Percentiles rank a stretch among this genome's conserved stretches.
Evolutionary conservation across 768 basidiomycete species (phyloP).

Genomic region (Steccherinum ochraceum): DNA sequence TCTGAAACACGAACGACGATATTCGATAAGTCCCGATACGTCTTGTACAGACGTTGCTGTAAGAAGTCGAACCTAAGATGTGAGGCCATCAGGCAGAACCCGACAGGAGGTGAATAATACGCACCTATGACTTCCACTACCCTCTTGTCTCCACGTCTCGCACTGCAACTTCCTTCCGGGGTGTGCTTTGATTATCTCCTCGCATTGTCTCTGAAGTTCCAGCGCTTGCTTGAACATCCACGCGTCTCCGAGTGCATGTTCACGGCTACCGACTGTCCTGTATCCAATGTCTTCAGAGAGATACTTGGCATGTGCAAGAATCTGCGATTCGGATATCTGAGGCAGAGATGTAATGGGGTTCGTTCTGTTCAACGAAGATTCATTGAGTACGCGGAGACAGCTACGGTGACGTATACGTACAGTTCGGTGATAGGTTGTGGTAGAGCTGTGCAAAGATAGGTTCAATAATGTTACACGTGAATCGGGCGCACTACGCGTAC

Average conservation of each 20-base stretch:
- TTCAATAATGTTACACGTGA: background rate
- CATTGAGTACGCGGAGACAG: background rate
- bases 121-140: slow-evolving; percentile 83
- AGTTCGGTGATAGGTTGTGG: slow-evolving; percentile 48
- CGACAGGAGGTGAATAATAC: slow-evolving; percentile 18
- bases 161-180: slow-evolving; percentile 65
- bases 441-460: slow-evolving; percentile 33
- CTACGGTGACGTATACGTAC: slow-evolving; percentile 28
- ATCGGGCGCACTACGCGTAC: slow-evolving; percentile 24
- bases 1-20: slow-evolving; percentile 83
- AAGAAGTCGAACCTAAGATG: slow-evolving; percentile 86
- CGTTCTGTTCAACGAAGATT: slow-evolving; percentile 16
- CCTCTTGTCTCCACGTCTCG: slow-evolving; percentile 87
- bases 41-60: slow-evolving; percentile 76
- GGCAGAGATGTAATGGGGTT: slow-evolving; percentile 53
- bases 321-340: slow-evolving; percentile 66
- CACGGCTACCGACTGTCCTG: slow-evolving; percentile 84
- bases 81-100: background rate
- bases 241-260: slow-evolving; percentile 78
- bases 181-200: slow-evolving; percentile 30
- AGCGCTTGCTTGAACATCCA: slow-evolving; percentile 74
- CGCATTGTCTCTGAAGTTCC: slow-evolving; percentile 56
- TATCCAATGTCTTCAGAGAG: slow-evolving; percentile 87
- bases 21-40: slow-evolving; percentile 83
- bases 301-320: slow-evolving; percentile 55